Conservation (phyloP, 2,329 filamentous ascomycete species). For the Pseudocercospora crystallina region DNA sequence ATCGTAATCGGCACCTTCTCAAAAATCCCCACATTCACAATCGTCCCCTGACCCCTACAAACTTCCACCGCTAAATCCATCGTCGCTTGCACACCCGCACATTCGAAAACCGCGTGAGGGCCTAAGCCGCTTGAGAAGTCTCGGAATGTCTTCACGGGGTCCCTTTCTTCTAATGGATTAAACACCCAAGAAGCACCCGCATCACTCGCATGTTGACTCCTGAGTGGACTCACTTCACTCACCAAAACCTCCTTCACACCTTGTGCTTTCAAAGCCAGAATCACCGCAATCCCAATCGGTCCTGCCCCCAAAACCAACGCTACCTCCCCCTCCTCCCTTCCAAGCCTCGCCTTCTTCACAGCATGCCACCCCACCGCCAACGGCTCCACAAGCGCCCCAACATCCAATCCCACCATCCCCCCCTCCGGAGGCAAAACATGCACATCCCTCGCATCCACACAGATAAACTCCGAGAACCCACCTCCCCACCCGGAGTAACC, state of each 20-base stretch:
- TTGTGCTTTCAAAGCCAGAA: neutral
- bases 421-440: conserved; percentile 35
- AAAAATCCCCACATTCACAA: neutral
- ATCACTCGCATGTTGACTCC: neutral
- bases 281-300: neutral
- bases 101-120: neutral
- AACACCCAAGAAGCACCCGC: neutral
- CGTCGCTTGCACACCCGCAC: neutral
- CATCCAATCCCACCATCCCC: neutral
- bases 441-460: conserved; percentile 47
- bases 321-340: neutral
- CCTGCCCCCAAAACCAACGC: neutral
- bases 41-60: neutral
- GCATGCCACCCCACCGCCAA: neutral
- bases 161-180: neutral
- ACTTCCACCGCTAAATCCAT: neutral
- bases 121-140: neutral
- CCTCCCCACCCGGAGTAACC: conserved; percentile 45
- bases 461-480: conserved; percentile 53
- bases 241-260: neutral
- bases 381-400: neutral
- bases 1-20: neutral
- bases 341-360: neutral
- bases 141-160: neutral
- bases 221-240: neutral